phyloP scores from a whole-genome alignment of 306 rosid genomes.

The Delonix regia region DNA sequence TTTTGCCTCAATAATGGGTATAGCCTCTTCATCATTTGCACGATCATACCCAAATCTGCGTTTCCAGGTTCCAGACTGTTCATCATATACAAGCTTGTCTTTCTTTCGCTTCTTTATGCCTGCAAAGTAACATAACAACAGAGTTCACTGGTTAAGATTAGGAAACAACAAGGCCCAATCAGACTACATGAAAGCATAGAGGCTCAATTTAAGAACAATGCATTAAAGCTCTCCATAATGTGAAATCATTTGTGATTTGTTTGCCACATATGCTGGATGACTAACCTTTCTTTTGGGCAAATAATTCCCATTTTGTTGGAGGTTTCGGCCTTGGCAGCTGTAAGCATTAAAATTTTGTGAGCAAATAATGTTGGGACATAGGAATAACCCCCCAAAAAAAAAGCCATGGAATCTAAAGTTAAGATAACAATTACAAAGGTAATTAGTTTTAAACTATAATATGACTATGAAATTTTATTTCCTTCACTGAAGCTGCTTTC shows the following conservation, averaged over 20 bases:
- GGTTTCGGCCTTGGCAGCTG: conserved; percentile 86
- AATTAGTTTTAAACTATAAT: neutral
- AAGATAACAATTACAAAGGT: neutral
- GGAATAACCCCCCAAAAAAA: neutral
- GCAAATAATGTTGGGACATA: neutral
- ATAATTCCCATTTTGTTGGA: conserved; percentile 89
- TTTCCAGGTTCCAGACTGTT: conserved; percentile 75
- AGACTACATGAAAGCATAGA: neutral
- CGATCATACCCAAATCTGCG: conserved; percentile 83
- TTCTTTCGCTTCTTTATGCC: conserved; percentile 80
- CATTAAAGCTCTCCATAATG: neutral
- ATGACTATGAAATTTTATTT: neutral
- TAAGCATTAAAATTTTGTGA: conserved; percentile 30
- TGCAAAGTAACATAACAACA: conserved; percentile 38
- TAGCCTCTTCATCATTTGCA: conserved; percentile 81
- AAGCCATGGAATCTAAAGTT: neutral
- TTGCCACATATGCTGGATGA: neutral
- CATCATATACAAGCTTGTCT: conserved; percentile 73
- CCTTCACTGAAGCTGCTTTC: neutral
- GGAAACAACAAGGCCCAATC: conserved; percentile 11
- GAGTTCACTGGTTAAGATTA: neutral
- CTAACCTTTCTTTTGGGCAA: conserved; percentile 85
- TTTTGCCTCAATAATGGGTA: conserved; percentile 94
- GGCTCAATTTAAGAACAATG: neutral
- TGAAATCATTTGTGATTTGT: neutral